phyloP scores from a whole-genome alignment of 2,329 filamentous ascomycete species.

The Chaetothyriales sp. region DNA sequence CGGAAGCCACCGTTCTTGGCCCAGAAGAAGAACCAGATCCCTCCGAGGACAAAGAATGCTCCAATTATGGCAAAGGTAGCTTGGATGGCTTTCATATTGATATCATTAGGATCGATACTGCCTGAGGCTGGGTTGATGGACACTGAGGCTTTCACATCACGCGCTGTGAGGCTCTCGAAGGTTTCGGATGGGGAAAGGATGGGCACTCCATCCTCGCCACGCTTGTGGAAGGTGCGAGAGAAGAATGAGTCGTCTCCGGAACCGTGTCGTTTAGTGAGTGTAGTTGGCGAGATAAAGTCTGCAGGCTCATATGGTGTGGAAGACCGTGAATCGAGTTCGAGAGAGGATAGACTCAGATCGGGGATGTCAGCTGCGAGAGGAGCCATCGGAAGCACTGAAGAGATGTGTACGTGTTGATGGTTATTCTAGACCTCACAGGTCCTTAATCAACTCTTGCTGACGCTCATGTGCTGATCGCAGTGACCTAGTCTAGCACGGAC shows the following conservation, averaged over 20 bases:
- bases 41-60: constrained; percentile 55
- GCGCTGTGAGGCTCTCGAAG: constrained; percentile 20
- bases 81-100: constrained; percentile 54
- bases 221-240: constrained; percentile 6
- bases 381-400: constrained; percentile 6
- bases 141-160: constrained; percentile 16
- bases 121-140: constrained; percentile 21
- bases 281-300: background rate
- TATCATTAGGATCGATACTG: constrained; percentile 27
- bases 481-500: too few relatives aligned
- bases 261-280: constrained; percentile 6
- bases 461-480: background rate
- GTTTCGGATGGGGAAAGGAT: constrained; percentile 17
- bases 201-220: constrained; percentile 7
- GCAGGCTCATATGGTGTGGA: constrained; percentile 1
- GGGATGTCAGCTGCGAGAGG: constrained; percentile 10
- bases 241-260: constrained; percentile 1
- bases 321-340: constrained; percentile 17
- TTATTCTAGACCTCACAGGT: too few relatives aligned
- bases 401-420: background rate
- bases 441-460: background rate
- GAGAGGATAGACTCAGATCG: constrained; percentile 16
- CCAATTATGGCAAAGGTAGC: constrained; percentile 76
- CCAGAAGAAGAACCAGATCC: constrained; percentile 98
- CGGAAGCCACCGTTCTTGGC: constrained; percentile 90